Base-by-base conservation (phyloP, 2,329 filamentous ascomycete species). In the Sporothrix protearum region DNA sequence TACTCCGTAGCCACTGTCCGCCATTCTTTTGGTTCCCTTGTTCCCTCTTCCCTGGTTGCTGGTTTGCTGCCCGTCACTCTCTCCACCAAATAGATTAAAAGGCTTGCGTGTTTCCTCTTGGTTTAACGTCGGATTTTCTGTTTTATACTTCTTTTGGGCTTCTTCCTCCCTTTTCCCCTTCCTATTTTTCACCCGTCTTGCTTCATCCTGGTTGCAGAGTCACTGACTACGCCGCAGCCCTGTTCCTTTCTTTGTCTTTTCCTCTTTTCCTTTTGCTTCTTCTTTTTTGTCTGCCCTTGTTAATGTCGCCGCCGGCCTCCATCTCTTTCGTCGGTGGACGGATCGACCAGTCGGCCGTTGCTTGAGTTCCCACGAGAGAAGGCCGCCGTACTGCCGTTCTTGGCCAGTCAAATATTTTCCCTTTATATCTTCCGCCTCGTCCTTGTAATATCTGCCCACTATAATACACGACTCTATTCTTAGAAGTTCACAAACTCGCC, bases 41-140 rank as follows among this genome's bases (percentile, higher is more conserved):
- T 30, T 61, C 28, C 45, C 68, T 61, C 42, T 69, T 61, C 42
- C 68, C 55, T 70, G 57, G 69, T 47, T 57, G 51, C 47, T 71
- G 69, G 57, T 70, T 70, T 71, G 59, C 14, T 57, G 59, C 30
- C 39, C 19, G 14, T 28, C 28, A 36, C 39, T 19, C 19, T 39
- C 59, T 67, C 33, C 36, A 42, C 69, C 25, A 57, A 9, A 45
- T 71, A 30, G 33, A 70, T 70, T 70, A 67, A 71, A 57, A 66
- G 25, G 69, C 69, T 71, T 71, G 69, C 69, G 59, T 71, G 69
- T 55, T 66, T 59, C 19, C 39, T 67, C 12, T 55, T 19, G 19
- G 8, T 9, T 19, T 30, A 3, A n/a, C n/a, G n/a, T n/a, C n/a
- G n/a, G n/a, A n/a, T 30, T 55, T 30, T 64, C 36, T 63, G 30